Evolutionary conservation across 768 basidiomycete species (phyloP).

Genomic region (Amanita fuliginea): DNA sequence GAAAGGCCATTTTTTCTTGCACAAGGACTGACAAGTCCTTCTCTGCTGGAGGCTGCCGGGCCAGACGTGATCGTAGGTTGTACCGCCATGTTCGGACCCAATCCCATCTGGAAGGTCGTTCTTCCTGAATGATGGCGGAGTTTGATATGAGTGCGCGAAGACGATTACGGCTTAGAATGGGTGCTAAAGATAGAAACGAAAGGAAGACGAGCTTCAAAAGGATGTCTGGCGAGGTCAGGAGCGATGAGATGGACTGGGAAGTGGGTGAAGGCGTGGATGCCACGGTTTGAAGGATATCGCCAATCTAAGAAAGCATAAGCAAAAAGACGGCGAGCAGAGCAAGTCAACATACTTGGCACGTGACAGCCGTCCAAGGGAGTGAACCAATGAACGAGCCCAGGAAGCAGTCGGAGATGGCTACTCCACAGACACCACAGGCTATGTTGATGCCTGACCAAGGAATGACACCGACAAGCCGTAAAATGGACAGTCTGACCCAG

Average conservation of each 20-base stretch:
- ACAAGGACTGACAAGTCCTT: constrained; percentile 40
- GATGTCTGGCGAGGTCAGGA: constrained; percentile 78
- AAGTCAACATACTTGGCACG: constrained; percentile 55
- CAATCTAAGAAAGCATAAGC: constrained; percentile 42
- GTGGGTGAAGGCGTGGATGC: constrained; percentile 61
- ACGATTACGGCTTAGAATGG: constrained; percentile 67
- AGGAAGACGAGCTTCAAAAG: constrained; percentile 76
- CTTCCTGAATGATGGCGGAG: constrained; percentile 10
- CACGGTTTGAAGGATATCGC: constrained; percentile 79
- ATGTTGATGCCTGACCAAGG: constrained; percentile 98
- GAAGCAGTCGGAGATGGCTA: constrained; percentile 62
- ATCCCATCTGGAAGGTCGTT: constrained; percentile 29
- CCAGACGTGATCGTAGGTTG: constrained; percentile 34
- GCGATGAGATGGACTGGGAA: constrained; percentile 69
- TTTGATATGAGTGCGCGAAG: constrained; percentile 45
- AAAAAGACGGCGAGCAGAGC: constrained; percentile 4
- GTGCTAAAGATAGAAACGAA: constrained; percentile 76
- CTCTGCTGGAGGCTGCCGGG: constrained; percentile 37
- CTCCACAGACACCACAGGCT: constrained; percentile 87
- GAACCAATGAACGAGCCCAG: constrained; percentile 78
- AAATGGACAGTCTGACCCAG: constrained; percentile 82
- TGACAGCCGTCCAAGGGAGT: constrained; percentile 86
- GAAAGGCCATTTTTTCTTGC: constrained; percentile 42
- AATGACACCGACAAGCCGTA: constrained; percentile 86
- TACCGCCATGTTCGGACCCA: constrained; percentile 65